phyloP scores from a whole-genome alignment of 1,284 basidiomycete species.

The Sphagnurus paluster region DNA sequence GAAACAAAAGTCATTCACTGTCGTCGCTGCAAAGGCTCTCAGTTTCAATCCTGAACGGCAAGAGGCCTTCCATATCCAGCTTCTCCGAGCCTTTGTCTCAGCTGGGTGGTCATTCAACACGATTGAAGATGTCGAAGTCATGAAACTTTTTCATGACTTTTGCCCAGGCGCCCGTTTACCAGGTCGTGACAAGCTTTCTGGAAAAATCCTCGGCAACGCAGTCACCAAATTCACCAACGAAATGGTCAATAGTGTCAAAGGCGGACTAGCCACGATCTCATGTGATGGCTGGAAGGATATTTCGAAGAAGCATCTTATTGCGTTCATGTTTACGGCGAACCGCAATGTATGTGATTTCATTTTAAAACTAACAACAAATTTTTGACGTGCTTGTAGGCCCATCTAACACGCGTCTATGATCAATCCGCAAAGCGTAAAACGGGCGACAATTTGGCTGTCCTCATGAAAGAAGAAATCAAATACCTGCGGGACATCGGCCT shows the following conservation, averaged over 20 bases:
- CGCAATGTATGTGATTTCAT: slow-evolving; percentile 16
- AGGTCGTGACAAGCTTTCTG: slow-evolving; percentile 1
- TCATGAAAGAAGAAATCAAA: slow-evolving; percentile 27
- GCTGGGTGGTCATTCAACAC: slow-evolving; percentile 12
- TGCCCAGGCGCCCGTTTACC: slow-evolving; percentile 1
- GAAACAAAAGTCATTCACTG: neutral
- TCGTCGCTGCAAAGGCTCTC: neutral
- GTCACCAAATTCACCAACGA: neutral
- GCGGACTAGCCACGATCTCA: slow-evolving; percentile 16
- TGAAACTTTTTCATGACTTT: slow-evolving; percentile 10
- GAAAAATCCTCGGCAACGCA: slow-evolving; percentile 2
- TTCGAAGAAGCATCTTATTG: slow-evolving; percentile 23
- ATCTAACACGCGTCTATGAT: slow-evolving; percentile 25
- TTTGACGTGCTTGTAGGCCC: slow-evolving; percentile 13
- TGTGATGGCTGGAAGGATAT: slow-evolving; percentile 37
- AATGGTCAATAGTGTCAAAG: neutral
- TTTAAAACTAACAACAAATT: neutral
- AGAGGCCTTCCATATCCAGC: slow-evolving; percentile 10
- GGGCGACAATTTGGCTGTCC: slow-evolving; percentile 28
- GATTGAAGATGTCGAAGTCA: slow-evolving; percentile 8
- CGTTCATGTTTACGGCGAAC: slow-evolving; percentile 22
- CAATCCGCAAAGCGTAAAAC: slow-evolving; percentile 30
- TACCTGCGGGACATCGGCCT: slow-evolving; percentile 19
- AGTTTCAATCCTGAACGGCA: slow-evolving; percentile 7
- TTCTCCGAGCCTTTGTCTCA: slow-evolving; percentile 11